phyloP scores from a whole-genome alignment of 441 rosid genomes.

The Erysimum cheiri region DNA sequence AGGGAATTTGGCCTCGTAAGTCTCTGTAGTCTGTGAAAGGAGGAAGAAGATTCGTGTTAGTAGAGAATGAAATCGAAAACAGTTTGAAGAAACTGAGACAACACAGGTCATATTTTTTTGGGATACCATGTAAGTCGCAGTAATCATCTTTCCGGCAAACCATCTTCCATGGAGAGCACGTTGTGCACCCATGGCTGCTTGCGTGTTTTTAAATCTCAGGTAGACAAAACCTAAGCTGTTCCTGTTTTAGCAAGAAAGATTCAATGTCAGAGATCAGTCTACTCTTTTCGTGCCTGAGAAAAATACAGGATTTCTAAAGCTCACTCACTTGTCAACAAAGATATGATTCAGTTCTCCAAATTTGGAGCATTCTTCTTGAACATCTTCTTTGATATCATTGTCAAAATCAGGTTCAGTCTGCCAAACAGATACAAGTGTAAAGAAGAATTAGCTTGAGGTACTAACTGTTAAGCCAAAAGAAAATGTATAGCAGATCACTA shows the following conservation, averaged over 20 bases:
- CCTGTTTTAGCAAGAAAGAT: conserved; percentile 52
- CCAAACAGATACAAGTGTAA: conserved; percentile 23
- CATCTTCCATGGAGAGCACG: conserved; percentile 96
- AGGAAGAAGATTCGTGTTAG: background rate
- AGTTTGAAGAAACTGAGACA: background rate
- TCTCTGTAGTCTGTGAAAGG: conserved; percentile 56
- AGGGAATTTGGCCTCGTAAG: conserved; percentile 70
- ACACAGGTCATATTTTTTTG: conserved; percentile 3
- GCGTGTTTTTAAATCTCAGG: conserved; percentile 67
- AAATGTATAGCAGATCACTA: conserved; percentile 6
- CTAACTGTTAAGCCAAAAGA: background rate
- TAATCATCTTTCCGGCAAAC: conserved; percentile 99
- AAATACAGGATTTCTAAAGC: background rate
- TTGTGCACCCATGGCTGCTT: conserved; percentile 73
- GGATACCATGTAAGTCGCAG: conserved; percentile 81
- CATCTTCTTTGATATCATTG: conserved; percentile 91
- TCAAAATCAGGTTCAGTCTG: conserved; percentile 91
- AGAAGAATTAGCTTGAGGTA: conserved; percentile 2
- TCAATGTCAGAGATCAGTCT: background rate
- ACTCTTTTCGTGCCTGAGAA: conserved; percentile 3
- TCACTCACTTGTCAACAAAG: conserved; percentile 78
- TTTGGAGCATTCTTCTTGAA: conserved; percentile 79
- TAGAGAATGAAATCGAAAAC: background rate
- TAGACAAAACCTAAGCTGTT: conserved; percentile 85
- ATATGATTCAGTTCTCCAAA: conserved; percentile 80